phyloP scores from a whole-genome alignment of 2,329 filamentous ascomycete species.

The Diplocarpon rosae region DNA sequence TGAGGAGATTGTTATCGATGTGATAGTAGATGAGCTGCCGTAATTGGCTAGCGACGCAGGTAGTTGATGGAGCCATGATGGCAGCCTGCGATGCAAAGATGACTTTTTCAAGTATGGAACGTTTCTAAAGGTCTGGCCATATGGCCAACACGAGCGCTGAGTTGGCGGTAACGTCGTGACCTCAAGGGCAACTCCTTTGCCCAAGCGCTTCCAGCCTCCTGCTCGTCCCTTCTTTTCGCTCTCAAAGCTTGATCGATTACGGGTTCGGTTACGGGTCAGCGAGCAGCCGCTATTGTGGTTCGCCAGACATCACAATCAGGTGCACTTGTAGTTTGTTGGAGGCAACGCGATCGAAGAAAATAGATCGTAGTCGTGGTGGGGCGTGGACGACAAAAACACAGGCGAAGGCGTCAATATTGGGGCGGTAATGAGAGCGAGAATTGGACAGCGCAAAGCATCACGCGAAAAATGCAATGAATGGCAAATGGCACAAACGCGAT shows the following conservation, averaged over 20 bases:
- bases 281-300: constrained; percentile 14
- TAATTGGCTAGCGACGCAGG: constrained; percentile 29
- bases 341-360: constrained; percentile 3
- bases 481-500: background rate
- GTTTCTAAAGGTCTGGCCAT: constrained; percentile 24
- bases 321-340: constrained; percentile 2
- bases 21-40: constrained; percentile 54
- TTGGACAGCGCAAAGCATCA: constrained; percentile 2
- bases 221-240: constrained; percentile 6
- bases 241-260: constrained; percentile 1
- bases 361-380: background rate
- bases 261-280: constrained; percentile 4
- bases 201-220: constrained; percentile 6
- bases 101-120: constrained; percentile 10
- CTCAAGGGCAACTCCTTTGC: constrained; percentile 6
- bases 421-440: constrained; percentile 13
- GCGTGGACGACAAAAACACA: constrained; percentile 12
- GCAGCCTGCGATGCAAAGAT: constrained; percentile 8
- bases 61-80: constrained; percentile 25
- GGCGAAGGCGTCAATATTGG: constrained; percentile 1
- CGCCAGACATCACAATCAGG: constrained; percentile 17
- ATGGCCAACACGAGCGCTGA: constrained; percentile 12
- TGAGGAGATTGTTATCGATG: constrained; percentile 79
- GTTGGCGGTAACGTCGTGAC: constrained; percentile 8
- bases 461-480: constrained; percentile 3